A percentile compares a stretch with the other conserved stretches of the same genome.
These are phyloP conservation scores for Podaxis pistillaris DNA, from an alignment of 768 basidiomycete species.

Conservation along the genomic window DNA sequence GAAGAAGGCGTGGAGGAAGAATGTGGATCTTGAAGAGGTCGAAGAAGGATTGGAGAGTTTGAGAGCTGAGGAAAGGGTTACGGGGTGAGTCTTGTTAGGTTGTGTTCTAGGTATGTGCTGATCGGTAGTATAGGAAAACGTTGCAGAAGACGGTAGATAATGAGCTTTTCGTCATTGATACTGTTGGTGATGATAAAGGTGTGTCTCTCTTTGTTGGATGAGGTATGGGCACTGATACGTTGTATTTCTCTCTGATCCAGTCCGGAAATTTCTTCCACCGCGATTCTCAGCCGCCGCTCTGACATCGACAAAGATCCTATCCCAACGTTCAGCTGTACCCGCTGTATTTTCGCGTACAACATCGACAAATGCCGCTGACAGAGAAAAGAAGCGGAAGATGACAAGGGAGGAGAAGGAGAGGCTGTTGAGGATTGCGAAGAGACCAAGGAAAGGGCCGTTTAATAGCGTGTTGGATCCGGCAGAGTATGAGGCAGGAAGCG, in stretches of 20 bases:
- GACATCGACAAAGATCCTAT: slow-evolving; percentile 75
- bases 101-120: background rate
- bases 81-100: slow-evolving; percentile 53
- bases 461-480: slow-evolving; percentile 68
- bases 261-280: slow-evolving; percentile 52
- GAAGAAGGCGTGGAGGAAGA: slow-evolving; percentile 93
- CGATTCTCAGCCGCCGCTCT: slow-evolving; percentile 53
- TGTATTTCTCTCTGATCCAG: slow-evolving; percentile 29
- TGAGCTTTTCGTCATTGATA: slow-evolving; percentile 80
- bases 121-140: slow-evolving; percentile 41
- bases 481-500: slow-evolving; percentile 65
- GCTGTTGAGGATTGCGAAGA: slow-evolving; percentile 74
- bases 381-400: slow-evolving; percentile 38
- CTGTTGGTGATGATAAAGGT: slow-evolving; percentile 76
- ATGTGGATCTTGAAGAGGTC: slow-evolving; percentile 80
- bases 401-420: slow-evolving; percentile 72
- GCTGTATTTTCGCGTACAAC: slow-evolving; percentile 63
- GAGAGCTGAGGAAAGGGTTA: slow-evolving; percentile 77
- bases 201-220: slow-evolving; percentile 19
- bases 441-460: slow-evolving; percentile 69
- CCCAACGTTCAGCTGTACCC: slow-evolving; percentile 85
- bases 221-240: background rate
- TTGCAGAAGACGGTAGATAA: slow-evolving; percentile 67
- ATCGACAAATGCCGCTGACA: slow-evolving; percentile 30
- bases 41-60: slow-evolving; percentile 74